Evolutionary conservation across 2,329 filamentous ascomycete species (phyloP).

Genomic region (Ilyonectria mors-panacis): DNA sequence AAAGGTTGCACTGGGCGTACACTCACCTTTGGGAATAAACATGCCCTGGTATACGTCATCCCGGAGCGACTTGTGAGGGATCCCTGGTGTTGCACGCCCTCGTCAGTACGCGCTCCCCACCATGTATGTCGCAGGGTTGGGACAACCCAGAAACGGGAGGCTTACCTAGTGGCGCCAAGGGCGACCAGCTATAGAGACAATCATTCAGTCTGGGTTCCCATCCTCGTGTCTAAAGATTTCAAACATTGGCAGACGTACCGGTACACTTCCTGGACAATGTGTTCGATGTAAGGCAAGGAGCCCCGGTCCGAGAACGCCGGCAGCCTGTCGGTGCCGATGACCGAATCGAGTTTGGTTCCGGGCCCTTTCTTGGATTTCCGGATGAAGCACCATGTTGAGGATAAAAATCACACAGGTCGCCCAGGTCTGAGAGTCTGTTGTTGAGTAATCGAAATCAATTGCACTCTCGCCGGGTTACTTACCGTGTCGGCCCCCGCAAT

Average conservation of each 20-base stretch:
- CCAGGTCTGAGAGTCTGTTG: constrained; percentile 41
- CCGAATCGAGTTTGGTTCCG: constrained; percentile 61
- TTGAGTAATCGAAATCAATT: constrained; percentile 43
- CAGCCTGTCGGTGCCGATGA: constrained; percentile 58
- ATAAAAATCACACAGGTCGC: constrained; percentile 56
- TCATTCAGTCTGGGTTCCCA: constrained; percentile 16
- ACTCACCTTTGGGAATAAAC: constrained; percentile 67
- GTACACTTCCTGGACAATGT: constrained; percentile 61
- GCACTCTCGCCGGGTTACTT: constrained; percentile 27
- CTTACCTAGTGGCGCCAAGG: constrained; percentile 62
- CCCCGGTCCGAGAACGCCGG: constrained; percentile 62
- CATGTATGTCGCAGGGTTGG: constrained; percentile 12
- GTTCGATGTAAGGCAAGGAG: constrained; percentile 60
- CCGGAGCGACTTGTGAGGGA: constrained; percentile 68
- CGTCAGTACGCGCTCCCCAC: constrained; percentile 26
- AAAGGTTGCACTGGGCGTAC: neutral
- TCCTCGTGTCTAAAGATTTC: neutral
- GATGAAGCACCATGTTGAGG: constrained; percentile 59
- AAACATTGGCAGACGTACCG: constrained; percentile 43
- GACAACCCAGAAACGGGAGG: constrained; percentile 3
- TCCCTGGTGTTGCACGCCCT: constrained; percentile 45
- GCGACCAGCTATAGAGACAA: constrained; percentile 52
- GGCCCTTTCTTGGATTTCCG: constrained; percentile 62
- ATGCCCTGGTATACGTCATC: constrained; percentile 72
- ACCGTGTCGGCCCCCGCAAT: constrained; percentile 64